Percentiles rank a stretch among this genome's conserved stretches.
These are phyloP conservation scores for Gracilaria gracilis DNA, from an alignment of 23 red algal species.

Conservation along the genomic window DNA sequence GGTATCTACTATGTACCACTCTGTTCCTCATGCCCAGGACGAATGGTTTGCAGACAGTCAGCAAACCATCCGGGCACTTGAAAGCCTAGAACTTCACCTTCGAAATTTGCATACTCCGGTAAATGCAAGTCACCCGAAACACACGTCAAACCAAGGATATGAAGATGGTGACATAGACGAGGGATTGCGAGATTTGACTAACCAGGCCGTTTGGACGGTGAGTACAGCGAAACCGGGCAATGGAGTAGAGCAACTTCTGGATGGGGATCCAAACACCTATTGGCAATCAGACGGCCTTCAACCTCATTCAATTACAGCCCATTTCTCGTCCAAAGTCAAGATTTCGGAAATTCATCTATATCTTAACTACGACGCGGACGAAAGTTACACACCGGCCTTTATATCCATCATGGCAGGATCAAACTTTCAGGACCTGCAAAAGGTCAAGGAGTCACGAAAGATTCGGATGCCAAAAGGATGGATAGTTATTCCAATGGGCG, in stretches of 20 bases:
- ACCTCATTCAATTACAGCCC: constrained; percentile 80
- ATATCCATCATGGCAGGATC: constrained; percentile 67
- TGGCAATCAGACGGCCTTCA: constrained; percentile 85
- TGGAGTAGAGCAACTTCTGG: constrained; percentile 79
- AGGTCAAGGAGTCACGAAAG: constrained; percentile 47
- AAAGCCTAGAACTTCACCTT: constrained; percentile 12
- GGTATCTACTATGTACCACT: too few species aligned
- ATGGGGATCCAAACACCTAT: constrained; percentile 69
- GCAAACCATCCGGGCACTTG: constrained; percentile 15
- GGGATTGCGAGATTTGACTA: constrained; percentile 68
- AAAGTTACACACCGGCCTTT: constrained; percentile 84
- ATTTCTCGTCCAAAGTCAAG: constrained; percentile 54
- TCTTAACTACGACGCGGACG: constrained; percentile 73
- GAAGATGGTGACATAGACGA: not conserved
- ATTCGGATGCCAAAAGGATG: constrained; percentile 72
- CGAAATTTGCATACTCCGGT: not conserved
- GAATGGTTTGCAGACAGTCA: constrained; percentile 26
- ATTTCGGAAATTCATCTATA: constrained; percentile 64
- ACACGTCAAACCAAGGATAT: not conserved
- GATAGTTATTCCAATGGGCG: constrained; percentile 73
- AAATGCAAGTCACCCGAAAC: not conserved
- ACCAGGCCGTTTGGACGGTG: constrained; percentile 65
- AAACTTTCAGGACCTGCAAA: constrained; percentile 68
- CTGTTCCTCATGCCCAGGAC: not conserved
- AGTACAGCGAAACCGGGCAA: constrained; percentile 84